A percentile compares a stretch with the other conserved stretches of the same genome.
These are phyloP conservation scores for Austroboletus novae-zelandiae DNA, from an alignment of 1,284 basidiomycete species.

Conservation along the genomic window DNA sequence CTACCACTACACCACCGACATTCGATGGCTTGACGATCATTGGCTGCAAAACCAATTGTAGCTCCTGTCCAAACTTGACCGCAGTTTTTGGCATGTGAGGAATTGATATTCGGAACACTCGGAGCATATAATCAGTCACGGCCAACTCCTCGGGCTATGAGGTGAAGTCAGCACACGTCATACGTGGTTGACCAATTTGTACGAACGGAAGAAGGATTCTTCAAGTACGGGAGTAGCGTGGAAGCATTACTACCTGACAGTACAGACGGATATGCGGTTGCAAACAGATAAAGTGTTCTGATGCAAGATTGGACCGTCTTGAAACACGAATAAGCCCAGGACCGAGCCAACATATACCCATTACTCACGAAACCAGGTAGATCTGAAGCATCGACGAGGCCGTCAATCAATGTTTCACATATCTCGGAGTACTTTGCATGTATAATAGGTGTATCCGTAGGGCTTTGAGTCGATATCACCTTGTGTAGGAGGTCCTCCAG, in stretches of 20 bases:
- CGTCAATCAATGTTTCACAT: constrained; percentile 82
- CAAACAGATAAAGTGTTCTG: constrained; percentile 80
- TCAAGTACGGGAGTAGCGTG: constrained; percentile 83
- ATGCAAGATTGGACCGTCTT: constrained; percentile 82
- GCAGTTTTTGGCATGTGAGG: constrained; percentile 87
- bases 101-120: constrained; percentile 83
- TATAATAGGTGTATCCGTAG: constrained; percentile 42
- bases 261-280: constrained; percentile 75
- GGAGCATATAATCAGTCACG: constrained; percentile 81
- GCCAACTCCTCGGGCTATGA: constrained; percentile 76
- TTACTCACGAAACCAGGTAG: constrained; percentile 71
- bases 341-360: neutral
- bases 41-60: constrained; percentile 78
- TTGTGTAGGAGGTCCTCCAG: constrained; percentile 83
- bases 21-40: constrained; percentile 84
- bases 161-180: neutral
- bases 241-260: constrained; percentile 81
- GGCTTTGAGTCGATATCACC: constrained; percentile 53
- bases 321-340: neutral
- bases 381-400: constrained; percentile 81
- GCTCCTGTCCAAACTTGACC: constrained; percentile 80
- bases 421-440: constrained; percentile 71
- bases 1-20: constrained; percentile 60
- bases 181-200: neutral
- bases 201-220: constrained; percentile 71